Conservation (phyloP, 140 eudicot genomes). For the Oenanthe javanica region DNA sequence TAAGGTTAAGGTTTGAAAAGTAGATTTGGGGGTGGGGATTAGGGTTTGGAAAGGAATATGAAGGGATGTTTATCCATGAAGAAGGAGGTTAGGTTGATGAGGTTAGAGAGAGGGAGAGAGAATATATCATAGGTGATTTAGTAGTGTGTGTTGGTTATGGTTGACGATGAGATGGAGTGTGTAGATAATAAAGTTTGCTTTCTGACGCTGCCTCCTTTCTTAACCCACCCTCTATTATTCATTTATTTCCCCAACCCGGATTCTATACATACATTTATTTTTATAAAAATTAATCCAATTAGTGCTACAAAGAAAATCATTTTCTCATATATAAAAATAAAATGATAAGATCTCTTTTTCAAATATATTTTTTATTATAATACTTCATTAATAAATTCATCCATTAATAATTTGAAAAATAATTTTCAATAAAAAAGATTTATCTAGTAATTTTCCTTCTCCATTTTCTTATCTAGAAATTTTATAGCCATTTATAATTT, state of each 20-base stretch:
- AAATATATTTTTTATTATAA: no score
- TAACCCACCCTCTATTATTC: slow-evolving; percentile 21
- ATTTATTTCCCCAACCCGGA: background rate
- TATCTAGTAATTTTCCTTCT: no score
- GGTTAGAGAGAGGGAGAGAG: slow-evolving; percentile 2
- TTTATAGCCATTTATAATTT: no score
- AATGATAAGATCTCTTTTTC: no score
- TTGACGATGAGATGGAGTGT: slow-evolving; percentile 16
- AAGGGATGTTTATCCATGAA: slow-evolving; percentile 24
- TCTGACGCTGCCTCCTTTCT: slow-evolving; percentile 9
- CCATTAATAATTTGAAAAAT: no score
- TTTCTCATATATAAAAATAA: no score
- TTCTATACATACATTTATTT: background rate
- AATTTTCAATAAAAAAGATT: no score
- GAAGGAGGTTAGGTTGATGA: slow-evolving; percentile 8
- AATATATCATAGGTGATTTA: background rate
- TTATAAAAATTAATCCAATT: no score
- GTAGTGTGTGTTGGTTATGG: background rate
- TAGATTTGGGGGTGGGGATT: background rate
- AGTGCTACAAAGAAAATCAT: no score
- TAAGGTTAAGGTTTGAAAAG: background rate
- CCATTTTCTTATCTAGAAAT: no score
- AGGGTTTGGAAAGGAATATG: background rate
- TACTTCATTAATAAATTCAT: no score
- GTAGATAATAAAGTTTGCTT: slow-evolving; percentile 25